These are phyloP conservation scores for Candida pseudofarinosa DNA, from an alignment of 805 yeast genomes.

Conservation along the genomic window DNA sequence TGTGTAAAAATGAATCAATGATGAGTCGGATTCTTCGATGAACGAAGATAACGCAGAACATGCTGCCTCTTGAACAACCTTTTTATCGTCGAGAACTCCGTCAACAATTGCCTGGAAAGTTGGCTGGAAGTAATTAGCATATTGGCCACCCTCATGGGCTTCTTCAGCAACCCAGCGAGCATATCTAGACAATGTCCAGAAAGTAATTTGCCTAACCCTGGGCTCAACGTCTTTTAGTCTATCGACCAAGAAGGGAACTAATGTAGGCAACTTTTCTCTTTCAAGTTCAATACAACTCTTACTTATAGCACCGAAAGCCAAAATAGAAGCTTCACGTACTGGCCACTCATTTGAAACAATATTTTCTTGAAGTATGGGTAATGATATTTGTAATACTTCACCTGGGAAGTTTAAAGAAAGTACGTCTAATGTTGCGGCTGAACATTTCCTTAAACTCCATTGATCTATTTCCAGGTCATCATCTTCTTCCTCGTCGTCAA, in stretches of 20 bases:
- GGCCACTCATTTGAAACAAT: slow-evolving; percentile 78
- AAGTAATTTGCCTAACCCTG: slow-evolving; percentile 85
- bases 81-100: slow-evolving; percentile 77
- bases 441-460: slow-evolving; percentile 91
- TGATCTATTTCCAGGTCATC: slow-evolving; percentile 63
- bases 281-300: slow-evolving; percentile 79
- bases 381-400: slow-evolving; percentile 58
- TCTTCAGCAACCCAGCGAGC: slow-evolving; percentile 76
- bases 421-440: slow-evolving; percentile 89
- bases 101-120: slow-evolving; percentile 72
- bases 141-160: slow-evolving; percentile 57
- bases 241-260: slow-evolving; percentile 82
- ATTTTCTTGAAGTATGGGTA: slow-evolving; percentile 73
- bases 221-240: slow-evolving; percentile 72
- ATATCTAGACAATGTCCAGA: slow-evolving; percentile 93
- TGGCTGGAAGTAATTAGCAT: slow-evolving; percentile 66
- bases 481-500: slow-evolving; percentile 68
- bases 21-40: slow-evolving; percentile 69
- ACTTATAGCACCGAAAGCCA: slow-evolving; percentile 94
- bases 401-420: slow-evolving; percentile 66
- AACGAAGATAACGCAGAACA: slow-evolving; percentile 82
- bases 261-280: slow-evolving; percentile 65
- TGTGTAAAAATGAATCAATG: slow-evolving; percentile 56
- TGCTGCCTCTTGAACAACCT: slow-evolving; percentile 94
- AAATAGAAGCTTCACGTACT: slow-evolving; percentile 84